Base-by-base conservation (phyloP, 129 eudicot species). In the Smallanthus sonchifolius region DNA sequence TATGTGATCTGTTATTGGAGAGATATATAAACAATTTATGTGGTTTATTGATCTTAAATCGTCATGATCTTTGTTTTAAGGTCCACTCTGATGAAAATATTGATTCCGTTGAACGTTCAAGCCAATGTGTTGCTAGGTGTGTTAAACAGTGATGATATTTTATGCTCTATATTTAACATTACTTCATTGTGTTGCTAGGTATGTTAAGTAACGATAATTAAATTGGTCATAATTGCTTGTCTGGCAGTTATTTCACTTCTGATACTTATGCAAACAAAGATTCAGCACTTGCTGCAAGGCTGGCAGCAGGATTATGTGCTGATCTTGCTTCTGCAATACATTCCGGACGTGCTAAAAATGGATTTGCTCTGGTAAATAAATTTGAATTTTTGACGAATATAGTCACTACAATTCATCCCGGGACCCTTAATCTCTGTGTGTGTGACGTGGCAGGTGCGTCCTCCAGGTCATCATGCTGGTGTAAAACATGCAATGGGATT, bases 381-480 rank as follows among this genome's bases (percentile, higher is more conserved):
- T 42, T 8, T 42, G 63, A 44, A 17, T 6, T 13, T 61, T 13
- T 61, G 67, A 61, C 6, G 14, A 42, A 37, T 42, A 48, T 65
- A 44, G 62, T 73, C 36, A 19, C 28, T 54, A 38, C 17, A 19
- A 37, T 68, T 62, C 36, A 68, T 32, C 13, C 16, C 36, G 51
- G 38, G 14, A 42, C 39, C 62, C 61, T 74, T 47, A 62, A 15
- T 63, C 20, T 62, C 3, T 28, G 9, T 24, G 42, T 62, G 60
- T 78, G 74, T 70, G 67, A 72, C 79, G 84, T 39, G 64, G 63
- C 84, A 94, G 99, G 95, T 94, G 61, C 96, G 99, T 24, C 99
- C 99, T 67, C 99, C 99, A 73, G 99, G 99, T 72, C 99, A 94
- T 82, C 99, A 94, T 85, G 99, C 99, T 77, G 99, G 99, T 66